phyloP scores from a whole-genome alignment of 257 asterid genomes.

The Fraxinus anomala region DNA sequence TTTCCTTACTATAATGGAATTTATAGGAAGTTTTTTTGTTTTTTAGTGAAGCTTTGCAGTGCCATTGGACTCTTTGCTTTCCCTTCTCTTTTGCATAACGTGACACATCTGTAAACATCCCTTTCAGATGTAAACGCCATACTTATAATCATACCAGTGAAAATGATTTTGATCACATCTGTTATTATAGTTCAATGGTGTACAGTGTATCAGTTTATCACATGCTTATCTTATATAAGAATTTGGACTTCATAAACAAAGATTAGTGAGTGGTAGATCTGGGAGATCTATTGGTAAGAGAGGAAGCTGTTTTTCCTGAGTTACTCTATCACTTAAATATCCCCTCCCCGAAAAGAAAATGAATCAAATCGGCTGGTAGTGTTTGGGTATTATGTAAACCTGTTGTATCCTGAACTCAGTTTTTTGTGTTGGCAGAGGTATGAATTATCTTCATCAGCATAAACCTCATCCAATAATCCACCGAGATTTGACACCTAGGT shows the following conservation, averaged over 20 bases:
- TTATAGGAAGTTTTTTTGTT: background rate
- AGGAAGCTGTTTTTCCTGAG: background rate
- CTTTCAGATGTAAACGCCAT: background rate
- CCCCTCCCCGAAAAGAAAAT: background rate
- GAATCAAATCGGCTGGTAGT: background rate
- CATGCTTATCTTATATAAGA: background rate
- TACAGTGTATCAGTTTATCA: background rate
- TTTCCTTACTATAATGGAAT: background rate
- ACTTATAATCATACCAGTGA: background rate
- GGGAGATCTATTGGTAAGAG: background rate
- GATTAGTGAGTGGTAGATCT: background rate
- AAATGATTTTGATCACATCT: too few species aligned
- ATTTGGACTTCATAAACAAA: background rate
- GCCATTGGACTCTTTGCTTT: background rate
- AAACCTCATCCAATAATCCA: slow-evolving; percentile 65
- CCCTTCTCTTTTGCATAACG: background rate
- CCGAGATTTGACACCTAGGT: slow-evolving; percentile 73
- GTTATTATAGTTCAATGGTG: too few species aligned
- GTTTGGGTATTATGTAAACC: background rate
- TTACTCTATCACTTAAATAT: background rate
- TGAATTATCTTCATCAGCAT: slow-evolving; percentile 69
- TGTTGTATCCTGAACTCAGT: background rate
- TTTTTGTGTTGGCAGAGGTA: slow-evolving; percentile 47
- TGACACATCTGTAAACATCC: background rate
- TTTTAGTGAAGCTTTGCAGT: background rate